A percentile compares a stretch with the other conserved stretches of the same genome.
Evolutionary conservation across 2,329 filamentous ascomycete genomes (phyloP).

Genomic region (Aureobasidium sp.): DNA sequence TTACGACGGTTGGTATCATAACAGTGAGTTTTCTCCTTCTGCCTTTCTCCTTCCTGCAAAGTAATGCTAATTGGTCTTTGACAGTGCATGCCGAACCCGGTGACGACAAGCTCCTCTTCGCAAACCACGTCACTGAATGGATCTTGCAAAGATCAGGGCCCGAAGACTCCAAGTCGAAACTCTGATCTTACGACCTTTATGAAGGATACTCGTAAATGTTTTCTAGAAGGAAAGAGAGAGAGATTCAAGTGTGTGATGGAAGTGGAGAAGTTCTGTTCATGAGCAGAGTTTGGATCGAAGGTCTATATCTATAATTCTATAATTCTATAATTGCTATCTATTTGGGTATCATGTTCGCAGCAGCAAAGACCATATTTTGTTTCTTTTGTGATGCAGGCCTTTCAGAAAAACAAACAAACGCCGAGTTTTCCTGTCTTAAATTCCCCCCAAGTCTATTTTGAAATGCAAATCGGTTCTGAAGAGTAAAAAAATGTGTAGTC

Average conservation of each 20-base stretch:
- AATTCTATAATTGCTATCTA: not conserved
- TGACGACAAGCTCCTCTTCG: slow-evolving; percentile 27
- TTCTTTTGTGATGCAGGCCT: not conserved
- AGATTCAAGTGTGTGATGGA: not conserved
- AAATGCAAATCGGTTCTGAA: not conserved
- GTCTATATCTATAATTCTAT: slow-evolving; percentile 6
- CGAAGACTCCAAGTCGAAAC: not conserved
- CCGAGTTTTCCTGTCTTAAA: not conserved
- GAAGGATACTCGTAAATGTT: too few species aligned
- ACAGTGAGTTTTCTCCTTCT: slow-evolving; percentile 36
- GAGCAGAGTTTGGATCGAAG: not conserved
- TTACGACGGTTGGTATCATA: slow-evolving; percentile 74
- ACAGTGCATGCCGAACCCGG: slow-evolving; percentile 30
- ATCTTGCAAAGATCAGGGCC: slow-evolving; percentile 20
- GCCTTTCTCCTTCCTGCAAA: too few species aligned
- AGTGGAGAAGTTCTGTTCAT: not conserved
- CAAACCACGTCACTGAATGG: slow-evolving; percentile 28
- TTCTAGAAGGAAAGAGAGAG: too few species aligned
- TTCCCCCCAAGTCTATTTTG: not conserved
- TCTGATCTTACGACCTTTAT: not conserved
- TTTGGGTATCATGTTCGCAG: slow-evolving; percentile 4
- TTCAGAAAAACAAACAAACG: not conserved
- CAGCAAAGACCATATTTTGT: not conserved
- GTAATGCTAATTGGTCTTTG: not conserved
- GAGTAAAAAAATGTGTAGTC: not conserved